Base-by-base conservation (phyloP, 2,329 filamentous ascomycete genomes). In the Verticillium tricorpus region DNA sequence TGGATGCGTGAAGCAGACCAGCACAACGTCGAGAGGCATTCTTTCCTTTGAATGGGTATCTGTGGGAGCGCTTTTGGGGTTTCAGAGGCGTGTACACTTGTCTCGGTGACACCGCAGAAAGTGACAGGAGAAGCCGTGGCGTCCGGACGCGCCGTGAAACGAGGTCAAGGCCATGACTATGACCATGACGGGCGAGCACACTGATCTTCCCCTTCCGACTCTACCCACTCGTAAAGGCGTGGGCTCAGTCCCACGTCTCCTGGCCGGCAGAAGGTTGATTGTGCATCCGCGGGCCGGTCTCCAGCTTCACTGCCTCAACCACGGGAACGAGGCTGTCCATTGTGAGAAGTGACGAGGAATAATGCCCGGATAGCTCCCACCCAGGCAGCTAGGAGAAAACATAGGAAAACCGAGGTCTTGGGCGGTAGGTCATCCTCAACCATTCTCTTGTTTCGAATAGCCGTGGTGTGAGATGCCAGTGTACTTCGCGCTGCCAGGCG, bases 81-180 rank as follows among this genome's bases (percentile, higher is more conserved):
- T 72, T 74, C 70, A 75, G 69, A 70, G 67, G 68, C 65, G 66
- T 67, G 71, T 70, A 68, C 67, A 64, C 63, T 68, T 56, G 63
- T 61, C 67, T 68, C 58, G 61, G 71, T 75, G 62, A 65, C 66
- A 77, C 73, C 63, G 66, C 69, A 71, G 66, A 64, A 68, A 69
- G 70, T 72, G 70, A 72, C 70, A 73, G 70, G 71, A 65, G 64
- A 69, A 61, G 64, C 59, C 62, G 64, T 61, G 59, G 64, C 60
- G 56, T 64, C 58, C 61, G 58, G 62, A 62, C 63, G 60, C 60
- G 58, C 28, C 60, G 69, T 69, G 40, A 50, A 22, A 50, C 40
- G n/a, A 25, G 40, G 19, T 22, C 40, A 25, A 12, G 37, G 14
- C 12, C 37, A 40, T 17, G 14, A 17, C 17, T 17, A 40, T 15